phyloP scores from a whole-genome alignment of 2,329 filamentous ascomycete species.

The Ambrosiella beaveri region DNA sequence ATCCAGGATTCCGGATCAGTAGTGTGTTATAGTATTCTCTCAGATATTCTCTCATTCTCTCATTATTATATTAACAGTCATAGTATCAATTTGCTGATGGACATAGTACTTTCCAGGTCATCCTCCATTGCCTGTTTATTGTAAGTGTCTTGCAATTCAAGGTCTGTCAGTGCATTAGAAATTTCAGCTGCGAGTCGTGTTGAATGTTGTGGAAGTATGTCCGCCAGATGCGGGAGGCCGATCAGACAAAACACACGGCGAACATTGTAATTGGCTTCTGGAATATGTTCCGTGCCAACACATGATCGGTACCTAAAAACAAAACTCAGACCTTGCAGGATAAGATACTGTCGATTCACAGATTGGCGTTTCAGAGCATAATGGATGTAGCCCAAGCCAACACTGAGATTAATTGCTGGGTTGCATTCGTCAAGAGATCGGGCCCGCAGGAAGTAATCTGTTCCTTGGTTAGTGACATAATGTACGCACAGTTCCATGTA shows the following conservation, averaged over 20 bases:
- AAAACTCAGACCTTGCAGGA: constrained; percentile 72
- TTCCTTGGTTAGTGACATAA: background rate
- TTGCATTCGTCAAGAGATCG: constrained; percentile 60
- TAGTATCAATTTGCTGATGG: background rate
- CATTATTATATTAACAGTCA: background rate
- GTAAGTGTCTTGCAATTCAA: constrained; percentile 6
- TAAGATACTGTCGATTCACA: constrained; percentile 75
- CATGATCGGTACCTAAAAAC: constrained; percentile 21
- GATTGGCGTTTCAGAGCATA: constrained; percentile 77
- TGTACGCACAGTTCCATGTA: constrained; percentile 3
- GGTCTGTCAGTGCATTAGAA: constrained; percentile 3
- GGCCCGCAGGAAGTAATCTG: constrained; percentile 69
- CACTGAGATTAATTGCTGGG: constrained; percentile 59
- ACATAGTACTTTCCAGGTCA: background rate
- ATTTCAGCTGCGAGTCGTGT: background rate
- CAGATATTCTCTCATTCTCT: too few species aligned
- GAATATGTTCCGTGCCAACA: constrained; percentile 17
- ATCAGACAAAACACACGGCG: constrained; percentile 51
- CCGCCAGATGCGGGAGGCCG: constrained; percentile 15
- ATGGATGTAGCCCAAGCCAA: constrained; percentile 74
- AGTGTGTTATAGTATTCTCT: too few species aligned
- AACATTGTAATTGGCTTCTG: constrained; percentile 72
- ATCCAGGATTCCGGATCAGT: too few species aligned
- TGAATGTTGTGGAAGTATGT: constrained; percentile 3
- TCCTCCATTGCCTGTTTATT: constrained; percentile 3